A percentile compares a stretch with the other conserved stretches of the same genome.
These are phyloP conservation scores for Dactylonectria macrodidyma DNA, from an alignment of 2,329 filamentous ascomycete species.

Conservation along the genomic window DNA sequence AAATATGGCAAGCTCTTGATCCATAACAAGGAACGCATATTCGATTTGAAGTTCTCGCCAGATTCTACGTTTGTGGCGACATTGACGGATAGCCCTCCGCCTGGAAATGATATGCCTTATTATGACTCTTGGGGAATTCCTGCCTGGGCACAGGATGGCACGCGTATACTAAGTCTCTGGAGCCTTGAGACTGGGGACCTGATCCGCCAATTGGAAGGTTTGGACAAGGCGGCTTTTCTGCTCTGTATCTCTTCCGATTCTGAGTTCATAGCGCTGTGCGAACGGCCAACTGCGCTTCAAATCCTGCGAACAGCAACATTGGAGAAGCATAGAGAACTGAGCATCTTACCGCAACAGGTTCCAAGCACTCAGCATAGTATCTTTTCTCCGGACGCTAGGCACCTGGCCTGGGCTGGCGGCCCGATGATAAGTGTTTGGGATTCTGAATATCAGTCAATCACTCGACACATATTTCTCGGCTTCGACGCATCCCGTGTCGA, in stretches of 20 bases:
- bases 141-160: neutral
- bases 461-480: neutral
- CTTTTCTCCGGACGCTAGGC: neutral
- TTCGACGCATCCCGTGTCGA: slow-evolving; percentile 6
- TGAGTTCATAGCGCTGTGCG: neutral
- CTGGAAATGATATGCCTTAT: neutral
- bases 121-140: too few relatives aligned
- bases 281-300: neutral
- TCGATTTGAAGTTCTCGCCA: neutral
- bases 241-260: neutral
- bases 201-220: neutral
- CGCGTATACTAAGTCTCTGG: neutral
- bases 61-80: slow-evolving; percentile 8
- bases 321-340: neutral
- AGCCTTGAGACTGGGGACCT: neutral
- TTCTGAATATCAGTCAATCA: neutral
- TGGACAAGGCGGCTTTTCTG: neutral
- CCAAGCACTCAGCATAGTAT: too few relatives aligned
- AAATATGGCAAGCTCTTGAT: too few relatives aligned
- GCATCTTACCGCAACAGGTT: too few relatives aligned
- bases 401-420: neutral
- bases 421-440: neutral
- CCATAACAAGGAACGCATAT: too few relatives aligned
- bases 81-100: too few relatives aligned
- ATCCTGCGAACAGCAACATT: neutral